Base-by-base conservation (phyloP, 805 yeast species). In the Metschnikowia cerradonensis region DNA sequence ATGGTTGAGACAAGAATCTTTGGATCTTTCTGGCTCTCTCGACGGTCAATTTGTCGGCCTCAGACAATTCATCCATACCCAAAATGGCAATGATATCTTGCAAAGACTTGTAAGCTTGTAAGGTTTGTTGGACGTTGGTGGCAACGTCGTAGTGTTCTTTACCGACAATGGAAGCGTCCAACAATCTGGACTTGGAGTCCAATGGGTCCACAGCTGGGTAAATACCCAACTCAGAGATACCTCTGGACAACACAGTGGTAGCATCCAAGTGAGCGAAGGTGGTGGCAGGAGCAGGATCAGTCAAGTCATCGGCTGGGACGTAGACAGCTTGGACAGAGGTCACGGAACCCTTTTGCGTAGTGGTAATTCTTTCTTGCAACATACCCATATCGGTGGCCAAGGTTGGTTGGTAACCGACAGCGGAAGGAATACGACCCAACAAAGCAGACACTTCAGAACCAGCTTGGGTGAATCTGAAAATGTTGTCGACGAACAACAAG, bases 151-250 rank as follows among this genome's bases (percentile, higher is more conserved):
- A 94, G 82, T 94, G 99, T 82, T 94, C 99, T 79, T 90, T 88
- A 78, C 99, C 99, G 67, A 94, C 97, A 71, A 94, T 94, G 60
- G 96, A 70, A 70, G 86, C 96, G 76, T 94, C 99, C 74, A 94
- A 86, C 75, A 94, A 87, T 86, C 99, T 90, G 57, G 98, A 94
- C 80, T 88, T 92, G 72, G 99, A 94, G 81, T 92, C 99, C 77
- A 94, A 88, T 72, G 99, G 99, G 81, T 94, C 99, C 83, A 94
- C 99, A 73, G 99, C 99, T 75, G 99, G 99, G 90, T 94, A 94
- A 77, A 94, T 94, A 91, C 98, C 98, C 78, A 94, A 84, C 83
- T 94, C 99, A 57, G 99, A 94, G 73, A 94, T 94, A 84, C 96
- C 91, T 85, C 99, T 90, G 67, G 98, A 91, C 84, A 94, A 88